phyloP scores from a whole-genome alignment of 345 rosid species.

The Ceriops decandra region DNA sequence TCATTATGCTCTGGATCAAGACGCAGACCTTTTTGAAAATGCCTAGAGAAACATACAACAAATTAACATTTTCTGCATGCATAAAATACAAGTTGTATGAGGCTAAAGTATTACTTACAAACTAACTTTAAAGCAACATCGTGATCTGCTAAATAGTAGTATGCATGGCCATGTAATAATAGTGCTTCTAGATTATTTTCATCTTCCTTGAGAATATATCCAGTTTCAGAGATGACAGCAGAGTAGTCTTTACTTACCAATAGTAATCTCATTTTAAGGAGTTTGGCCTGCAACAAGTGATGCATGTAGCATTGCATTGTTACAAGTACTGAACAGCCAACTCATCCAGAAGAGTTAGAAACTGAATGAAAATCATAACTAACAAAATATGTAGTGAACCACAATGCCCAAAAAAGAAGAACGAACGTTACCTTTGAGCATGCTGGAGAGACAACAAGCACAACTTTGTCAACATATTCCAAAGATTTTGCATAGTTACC shows the following conservation, averaged over 20 bases:
- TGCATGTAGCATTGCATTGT: constrained; percentile 6
- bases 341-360: neutral
- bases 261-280: constrained; percentile 68
- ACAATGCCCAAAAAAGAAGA: neutral
- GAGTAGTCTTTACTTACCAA: constrained; percentile 75
- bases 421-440: constrained; percentile 62
- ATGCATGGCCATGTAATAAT: constrained; percentile 94
- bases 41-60: constrained; percentile 46
- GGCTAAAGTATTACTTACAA: neutral
- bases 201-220: constrained; percentile 81
- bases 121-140: constrained; percentile 86
- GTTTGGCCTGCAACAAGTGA: constrained; percentile 59
- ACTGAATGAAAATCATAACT: neutral
- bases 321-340: neutral
- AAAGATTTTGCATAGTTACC: constrained; percentile 65
- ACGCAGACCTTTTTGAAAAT: constrained; percentile 93
- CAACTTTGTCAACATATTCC: constrained; percentile 84
- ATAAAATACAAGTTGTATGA: neutral
- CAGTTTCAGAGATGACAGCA: constrained; percentile 71
- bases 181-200: constrained; percentile 85
- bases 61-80: neutral
- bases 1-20: constrained; percentile 93
- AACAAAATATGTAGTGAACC: neutral
- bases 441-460: constrained; percentile 89
- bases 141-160: constrained; percentile 95